Conservation (phyloP, 768 basidiomycete species). For the Suillus cothurnatus region DNA sequence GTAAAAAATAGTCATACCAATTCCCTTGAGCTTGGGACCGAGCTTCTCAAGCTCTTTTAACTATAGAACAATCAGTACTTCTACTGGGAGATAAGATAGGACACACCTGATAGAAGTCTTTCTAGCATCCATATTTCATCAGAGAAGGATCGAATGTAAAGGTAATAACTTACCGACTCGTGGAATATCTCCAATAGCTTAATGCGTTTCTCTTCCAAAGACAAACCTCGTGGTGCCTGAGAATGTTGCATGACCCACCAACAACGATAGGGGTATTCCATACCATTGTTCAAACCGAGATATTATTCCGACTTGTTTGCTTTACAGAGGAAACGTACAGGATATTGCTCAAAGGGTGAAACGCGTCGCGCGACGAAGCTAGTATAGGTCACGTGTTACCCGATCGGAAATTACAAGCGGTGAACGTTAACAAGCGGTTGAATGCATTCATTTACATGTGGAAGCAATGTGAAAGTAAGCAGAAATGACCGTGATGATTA, state of each 20-base stretch:
- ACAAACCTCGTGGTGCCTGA: constrained; percentile 82
- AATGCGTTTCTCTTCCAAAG: constrained; percentile 86
- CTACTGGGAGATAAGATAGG: not conserved
- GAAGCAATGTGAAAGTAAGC: constrained; percentile 14
- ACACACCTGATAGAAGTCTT: constrained; percentile 76
- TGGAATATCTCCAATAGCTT: constrained; percentile 93
- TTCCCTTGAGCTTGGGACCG: constrained; percentile 87
- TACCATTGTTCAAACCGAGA: constrained; percentile 9
- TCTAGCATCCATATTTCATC: constrained; percentile 43
- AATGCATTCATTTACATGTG: constrained; percentile 30
- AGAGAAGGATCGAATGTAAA: constrained; percentile 2
- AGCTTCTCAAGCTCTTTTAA: constrained; percentile 93
- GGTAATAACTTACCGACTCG: constrained; percentile 60
- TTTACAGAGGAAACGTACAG: constrained; percentile 9
- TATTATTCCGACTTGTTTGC: not conserved
- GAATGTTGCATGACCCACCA: constrained; percentile 7
- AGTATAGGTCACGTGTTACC: constrained; percentile 20
- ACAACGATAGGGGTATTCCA: not conserved
- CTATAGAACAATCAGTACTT: constrained; percentile 34
- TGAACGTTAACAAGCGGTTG: constrained; percentile 6
- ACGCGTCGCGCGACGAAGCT: constrained; percentile 11
- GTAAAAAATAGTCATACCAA: constrained; percentile 51
- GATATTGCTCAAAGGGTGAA: not conserved
- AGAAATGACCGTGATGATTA: constrained; percentile 17
- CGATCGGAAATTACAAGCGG: not conserved